Evolutionary conservation across 2,329 filamentous ascomycete species (phyloP).

Genomic region (Fonsecaea pedrosoi): DNA sequence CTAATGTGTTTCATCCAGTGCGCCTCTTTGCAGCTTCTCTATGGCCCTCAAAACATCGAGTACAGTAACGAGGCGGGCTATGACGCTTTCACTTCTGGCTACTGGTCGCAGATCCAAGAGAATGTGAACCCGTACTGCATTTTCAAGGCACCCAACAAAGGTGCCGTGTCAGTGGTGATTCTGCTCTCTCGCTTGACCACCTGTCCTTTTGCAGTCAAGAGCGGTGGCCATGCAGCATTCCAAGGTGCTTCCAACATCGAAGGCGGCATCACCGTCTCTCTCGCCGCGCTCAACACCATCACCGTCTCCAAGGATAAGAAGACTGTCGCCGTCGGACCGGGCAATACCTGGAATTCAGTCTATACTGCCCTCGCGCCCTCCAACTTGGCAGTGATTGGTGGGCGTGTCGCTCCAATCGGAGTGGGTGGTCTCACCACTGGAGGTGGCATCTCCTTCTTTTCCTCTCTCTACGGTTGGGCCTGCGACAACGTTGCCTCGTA

Average conservation of each 20-base stretch:
- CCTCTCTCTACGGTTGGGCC: slow-evolving; percentile 34
- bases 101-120: slow-evolving; percentile 49
- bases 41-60: slow-evolving; percentile 27
- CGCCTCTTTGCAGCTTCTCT: slow-evolving; percentile 24
- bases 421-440: slow-evolving; percentile 35
- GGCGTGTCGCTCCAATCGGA: slow-evolving; percentile 43
- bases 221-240: slow-evolving; percentile 65
- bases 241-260: slow-evolving; percentile 60
- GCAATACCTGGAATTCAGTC: slow-evolving; percentile 47
- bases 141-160: slow-evolving; percentile 43
- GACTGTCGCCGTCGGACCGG: slow-evolving; percentile 44
- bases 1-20: slow-evolving; percentile 17
- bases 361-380: slow-evolving; percentile 45
- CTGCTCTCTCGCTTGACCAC: slow-evolving; percentile 42
- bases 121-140: slow-evolving; percentile 46
- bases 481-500: slow-evolving; percentile 39
- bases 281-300: slow-evolving; percentile 44
- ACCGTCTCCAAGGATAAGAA: slow-evolving; percentile 41
- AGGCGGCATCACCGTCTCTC: slow-evolving; percentile 48
- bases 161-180: slow-evolving; percentile 45
- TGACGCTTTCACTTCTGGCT: slow-evolving; percentile 37
- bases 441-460: slow-evolving; percentile 34
- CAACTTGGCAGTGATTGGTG: slow-evolving; percentile 46
- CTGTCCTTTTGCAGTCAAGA: slow-evolving; percentile 61
- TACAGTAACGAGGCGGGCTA: slow-evolving; percentile 28